These are phyloP conservation scores for Escovopsis sp. DNA, from an alignment of 2,329 filamentous ascomycete species.

Conservation along the genomic window DNA sequence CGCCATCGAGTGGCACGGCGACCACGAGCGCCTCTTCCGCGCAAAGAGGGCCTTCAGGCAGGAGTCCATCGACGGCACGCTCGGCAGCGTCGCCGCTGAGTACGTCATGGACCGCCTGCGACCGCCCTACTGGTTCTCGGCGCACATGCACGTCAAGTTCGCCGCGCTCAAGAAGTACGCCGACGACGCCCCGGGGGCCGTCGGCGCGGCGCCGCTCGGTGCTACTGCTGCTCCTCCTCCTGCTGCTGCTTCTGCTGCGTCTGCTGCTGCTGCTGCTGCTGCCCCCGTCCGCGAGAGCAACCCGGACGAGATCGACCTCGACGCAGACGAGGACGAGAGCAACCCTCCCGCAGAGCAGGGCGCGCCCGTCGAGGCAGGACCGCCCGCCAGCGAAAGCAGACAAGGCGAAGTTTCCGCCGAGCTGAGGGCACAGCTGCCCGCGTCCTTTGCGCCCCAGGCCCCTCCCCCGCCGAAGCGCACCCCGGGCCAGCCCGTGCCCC, in stretches of 20 bases:
- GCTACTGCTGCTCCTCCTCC: no score
- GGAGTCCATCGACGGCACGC: conserved; percentile 58
- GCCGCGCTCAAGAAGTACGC: conserved; percentile 49
- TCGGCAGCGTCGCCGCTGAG: conserved; percentile 70
- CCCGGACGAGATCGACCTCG: conserved; percentile 56
- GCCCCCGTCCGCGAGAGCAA: conserved; percentile 37
- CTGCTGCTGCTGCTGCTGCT: no score
- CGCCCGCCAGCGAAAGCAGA: conserved; percentile 12
- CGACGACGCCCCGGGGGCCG: conserved; percentile 17
- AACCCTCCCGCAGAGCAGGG: conserved; percentile 2
- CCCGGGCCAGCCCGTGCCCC: conserved; percentile 50
- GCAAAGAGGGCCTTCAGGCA: conserved; percentile 60
- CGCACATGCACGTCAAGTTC: conserved; percentile 85
- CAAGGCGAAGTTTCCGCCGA: conserved; percentile 52
- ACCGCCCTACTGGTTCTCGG: conserved; percentile 82
- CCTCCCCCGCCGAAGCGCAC: conserved; percentile 22
- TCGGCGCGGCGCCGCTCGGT: conserved; percentile 2
- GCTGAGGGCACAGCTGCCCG: conserved; percentile 59
- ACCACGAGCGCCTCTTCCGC: conserved; percentile 51
- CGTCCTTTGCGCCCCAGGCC: conserved; percentile 45
- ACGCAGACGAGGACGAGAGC: conserved; percentile 35
- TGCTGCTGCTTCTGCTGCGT: conserved; percentile 1
- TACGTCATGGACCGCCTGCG: conserved; percentile 69
- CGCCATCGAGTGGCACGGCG: conserved; percentile 64
- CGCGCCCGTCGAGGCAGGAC: conserved; percentile 2